Evolutionary conservation across 2,329 filamentous ascomycete genomes (phyloP), one percentile per base, ranked within the genome.

Genomic region (Hypoxylon sp.): DNA sequence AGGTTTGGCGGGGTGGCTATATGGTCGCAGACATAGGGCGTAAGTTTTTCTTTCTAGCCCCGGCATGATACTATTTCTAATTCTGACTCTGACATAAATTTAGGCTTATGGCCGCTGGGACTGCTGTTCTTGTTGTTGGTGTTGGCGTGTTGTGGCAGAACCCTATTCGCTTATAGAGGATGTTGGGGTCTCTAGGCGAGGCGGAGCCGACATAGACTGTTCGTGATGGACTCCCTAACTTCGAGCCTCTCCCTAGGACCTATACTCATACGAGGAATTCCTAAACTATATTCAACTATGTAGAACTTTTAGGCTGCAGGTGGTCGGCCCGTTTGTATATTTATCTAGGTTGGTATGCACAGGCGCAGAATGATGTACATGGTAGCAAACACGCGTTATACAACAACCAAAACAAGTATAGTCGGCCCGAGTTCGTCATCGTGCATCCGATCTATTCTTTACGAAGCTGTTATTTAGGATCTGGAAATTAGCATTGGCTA

Each of bases 1-100:
- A 2, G 76, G 79, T 11, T 67, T 82, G 47, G 71, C 81, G 32
- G 72, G 69, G 24, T 77, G 71, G 62, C 66, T 81, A 35, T 80
- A 74, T 42, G 69, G 74, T 42, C 68, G 73, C 52, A 77, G 70
- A 65, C 74, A 74, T 51, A 71, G 74, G 66, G 73, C 74, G 75
- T 80, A 77, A 79, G 77, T 52, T 54, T 35, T 54, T 55, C n/a
- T n/a, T 52, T 53, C 56, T 54, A 27, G 51, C 48, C 29, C 31
- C 50, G 29, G 46, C 39, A 21, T 37, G 54, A 19, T 32, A 2
- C 29, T 31, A 19, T 47, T 52, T 29, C 31, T 55, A 31, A 13
- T 61, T 60, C 19, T 47, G n/a, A 15, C 39, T 32, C 65, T 71
- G n/a, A 70, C 68, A 53, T 10, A 48, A 46, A 47, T 47, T 13